Conservation (phyloP, 2,329 filamentous ascomycete species). For the Arachnomyces sp. region DNA sequence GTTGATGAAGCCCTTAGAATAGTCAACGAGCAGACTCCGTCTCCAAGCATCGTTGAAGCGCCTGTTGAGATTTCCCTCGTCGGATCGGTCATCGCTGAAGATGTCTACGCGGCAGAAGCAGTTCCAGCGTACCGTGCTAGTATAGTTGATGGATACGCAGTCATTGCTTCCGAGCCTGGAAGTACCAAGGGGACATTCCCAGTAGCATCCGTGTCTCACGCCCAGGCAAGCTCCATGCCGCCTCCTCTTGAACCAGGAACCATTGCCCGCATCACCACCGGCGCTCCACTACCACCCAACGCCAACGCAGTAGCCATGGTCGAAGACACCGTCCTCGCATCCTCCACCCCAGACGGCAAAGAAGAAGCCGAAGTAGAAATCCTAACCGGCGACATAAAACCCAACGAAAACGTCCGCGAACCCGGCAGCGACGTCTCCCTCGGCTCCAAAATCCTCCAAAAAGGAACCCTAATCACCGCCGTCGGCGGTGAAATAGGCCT, state of each 20-base stretch:
- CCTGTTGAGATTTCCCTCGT: slow-evolving; percentile 60
- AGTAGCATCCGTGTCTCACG: slow-evolving; percentile 79
- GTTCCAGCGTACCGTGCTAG: slow-evolving; percentile 92
- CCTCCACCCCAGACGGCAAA: slow-evolving; percentile 64
- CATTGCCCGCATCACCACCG: slow-evolving; percentile 87
- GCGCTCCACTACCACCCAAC: slow-evolving; percentile 78
- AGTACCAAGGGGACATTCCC: slow-evolving; percentile 73
- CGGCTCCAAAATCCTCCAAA: slow-evolving; percentile 60
- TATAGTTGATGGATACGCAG: slow-evolving; percentile 93
- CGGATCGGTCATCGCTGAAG: slow-evolving; percentile 71
- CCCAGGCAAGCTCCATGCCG: slow-evolving; percentile 60
- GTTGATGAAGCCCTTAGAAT: slow-evolving; percentile 70
- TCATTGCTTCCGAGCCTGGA: slow-evolving; percentile 47
- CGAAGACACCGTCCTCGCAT: slow-evolving; percentile 75
- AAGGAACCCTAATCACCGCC: slow-evolving; percentile 74
- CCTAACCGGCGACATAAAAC: slow-evolving; percentile 62
- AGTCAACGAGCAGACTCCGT: slow-evolving; percentile 65
- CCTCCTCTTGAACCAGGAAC: slow-evolving; percentile 59
- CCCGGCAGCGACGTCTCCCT: slow-evolving; percentile 76
- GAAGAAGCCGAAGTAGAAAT: slow-evolving; percentile 89
- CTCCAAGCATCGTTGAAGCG: slow-evolving; percentile 47
- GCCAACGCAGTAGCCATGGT: slow-evolving; percentile 95
- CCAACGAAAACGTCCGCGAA: slow-evolving; percentile 83
- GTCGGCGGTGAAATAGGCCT: slow-evolving; percentile 87
- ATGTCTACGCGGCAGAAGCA: slow-evolving; percentile 68